A percentile compares a stretch with the other conserved stretches of the same genome.
These are phyloP conservation scores for Diaporthe vexans DNA, from an alignment of 2,329 filamentous ascomycete species.

Conservation along the genomic window DNA sequence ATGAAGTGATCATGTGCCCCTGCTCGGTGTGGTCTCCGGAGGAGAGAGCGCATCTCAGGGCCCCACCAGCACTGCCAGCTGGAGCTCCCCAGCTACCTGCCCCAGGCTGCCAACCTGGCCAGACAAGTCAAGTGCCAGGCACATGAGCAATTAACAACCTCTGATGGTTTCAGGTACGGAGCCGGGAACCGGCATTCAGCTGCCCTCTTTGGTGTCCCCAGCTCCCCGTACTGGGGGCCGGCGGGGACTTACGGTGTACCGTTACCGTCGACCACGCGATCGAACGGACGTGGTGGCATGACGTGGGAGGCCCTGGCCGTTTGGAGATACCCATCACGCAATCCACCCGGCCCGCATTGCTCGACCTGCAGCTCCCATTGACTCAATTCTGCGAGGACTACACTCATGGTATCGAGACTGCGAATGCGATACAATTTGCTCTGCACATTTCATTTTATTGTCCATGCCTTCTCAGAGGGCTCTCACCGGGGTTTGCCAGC, in stretches of 20 bases:
- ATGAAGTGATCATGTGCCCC: constrained; percentile 15
- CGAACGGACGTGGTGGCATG: constrained; percentile 2
- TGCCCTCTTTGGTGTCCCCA: neutral
- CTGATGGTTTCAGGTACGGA: constrained; percentile 25
- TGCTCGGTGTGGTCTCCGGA: constrained; percentile 9
- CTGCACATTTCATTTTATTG: neutral
- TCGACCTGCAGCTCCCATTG: neutral
- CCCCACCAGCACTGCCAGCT: neutral
- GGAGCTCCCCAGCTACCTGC: neutral
- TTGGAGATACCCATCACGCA: constrained; percentile 3
- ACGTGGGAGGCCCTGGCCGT: constrained; percentile 15
- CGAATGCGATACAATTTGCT: neutral
- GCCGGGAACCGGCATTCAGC: constrained; percentile 25
- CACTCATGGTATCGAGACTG: too few species aligned
- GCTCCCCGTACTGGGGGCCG: neutral
- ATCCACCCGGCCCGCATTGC: constrained; percentile 16
- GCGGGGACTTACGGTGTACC: constrained; percentile 19
- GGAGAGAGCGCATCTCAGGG: neutral
- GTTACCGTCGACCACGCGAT: constrained; percentile 28
- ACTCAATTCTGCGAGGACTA: neutral
- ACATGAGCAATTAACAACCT: too few species aligned
- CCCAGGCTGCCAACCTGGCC: neutral
- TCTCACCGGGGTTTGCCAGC: neutral
- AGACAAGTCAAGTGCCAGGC: neutral
- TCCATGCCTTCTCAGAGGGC: neutral